phyloP scores from a whole-genome alignment of 192 early-diverging fungal species.

The Podila minutissima region DNA sequence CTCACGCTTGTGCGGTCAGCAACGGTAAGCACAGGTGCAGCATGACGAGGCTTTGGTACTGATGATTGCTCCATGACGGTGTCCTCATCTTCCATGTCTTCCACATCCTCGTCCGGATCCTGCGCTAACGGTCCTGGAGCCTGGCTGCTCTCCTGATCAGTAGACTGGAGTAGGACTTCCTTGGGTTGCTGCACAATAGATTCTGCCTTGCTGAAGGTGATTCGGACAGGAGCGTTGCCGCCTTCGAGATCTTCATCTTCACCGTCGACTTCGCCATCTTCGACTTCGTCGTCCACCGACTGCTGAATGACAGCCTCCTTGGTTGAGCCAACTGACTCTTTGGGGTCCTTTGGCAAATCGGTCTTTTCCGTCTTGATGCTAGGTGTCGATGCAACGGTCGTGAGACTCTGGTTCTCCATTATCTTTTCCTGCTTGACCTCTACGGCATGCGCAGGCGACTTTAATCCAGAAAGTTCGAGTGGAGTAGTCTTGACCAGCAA shows the following conservation, averaged over 20 bases:
- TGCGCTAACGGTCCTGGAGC: no score
- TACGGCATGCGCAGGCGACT: no score
- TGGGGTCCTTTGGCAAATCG: neutral
- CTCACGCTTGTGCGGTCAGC: neutral
- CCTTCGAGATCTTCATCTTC: slow-evolving; percentile 33
- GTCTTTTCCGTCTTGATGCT: no score
- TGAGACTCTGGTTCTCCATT: no score
- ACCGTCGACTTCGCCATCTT: slow-evolving; percentile 19
- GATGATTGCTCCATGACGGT: slow-evolving; percentile 46
- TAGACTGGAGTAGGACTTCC: neutral
- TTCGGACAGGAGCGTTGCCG: slow-evolving; percentile 13
- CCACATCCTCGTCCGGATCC: neutral
- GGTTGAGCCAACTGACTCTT: neutral
- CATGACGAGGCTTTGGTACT: slow-evolving; percentile 8
- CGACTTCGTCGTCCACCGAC: neutral
- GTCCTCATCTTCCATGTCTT: slow-evolving; percentile 31
- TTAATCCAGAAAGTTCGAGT: no score
- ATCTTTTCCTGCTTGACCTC: no score
- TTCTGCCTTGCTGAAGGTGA: neutral
- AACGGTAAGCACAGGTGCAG: no score
- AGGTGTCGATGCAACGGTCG: no score
- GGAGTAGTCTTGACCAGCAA: no score
- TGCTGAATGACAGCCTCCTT: neutral
- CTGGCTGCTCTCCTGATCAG: neutral
- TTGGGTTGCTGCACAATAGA: neutral